A percentile compares a stretch with the other conserved stretches of the same genome.
These are phyloP conservation scores for Saccharum spontaneum DNA, from an alignment of 176 grass and related monocot genomes.

Conservation along the genomic window DNA sequence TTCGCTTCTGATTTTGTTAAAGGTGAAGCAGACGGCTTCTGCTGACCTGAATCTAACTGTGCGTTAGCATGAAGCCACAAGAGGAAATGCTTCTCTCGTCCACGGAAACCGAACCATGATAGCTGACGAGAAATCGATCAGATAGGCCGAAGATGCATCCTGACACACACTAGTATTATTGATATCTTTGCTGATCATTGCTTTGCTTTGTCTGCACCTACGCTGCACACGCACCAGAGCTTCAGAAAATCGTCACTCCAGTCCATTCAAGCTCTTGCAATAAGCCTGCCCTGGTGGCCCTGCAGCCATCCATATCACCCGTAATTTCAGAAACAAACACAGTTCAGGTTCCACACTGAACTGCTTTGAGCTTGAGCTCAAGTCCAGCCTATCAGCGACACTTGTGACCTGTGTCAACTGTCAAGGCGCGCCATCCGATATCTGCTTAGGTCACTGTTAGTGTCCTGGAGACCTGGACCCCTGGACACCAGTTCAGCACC, in stretches of 20 bases:
- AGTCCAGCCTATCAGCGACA: not conserved
- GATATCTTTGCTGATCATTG: constrained; percentile 12
- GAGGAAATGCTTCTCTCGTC: not conserved
- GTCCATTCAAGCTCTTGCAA: not conserved
- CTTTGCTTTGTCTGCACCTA: constrained; percentile 8
- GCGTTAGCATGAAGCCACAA: constrained; percentile 18
- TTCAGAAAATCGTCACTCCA: not conserved
- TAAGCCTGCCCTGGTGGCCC: not conserved
- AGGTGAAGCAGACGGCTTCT: constrained; percentile 23
- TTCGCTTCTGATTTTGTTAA: not conserved
- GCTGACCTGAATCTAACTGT: not conserved
- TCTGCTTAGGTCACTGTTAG: not conserved
- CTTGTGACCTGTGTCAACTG: not conserved
- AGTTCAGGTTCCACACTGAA: not conserved
- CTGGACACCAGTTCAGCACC: not conserved
- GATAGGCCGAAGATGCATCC: constrained; percentile 20
- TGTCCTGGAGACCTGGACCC: not conserved
- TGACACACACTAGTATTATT: not conserved
- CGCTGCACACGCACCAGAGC: not conserved
- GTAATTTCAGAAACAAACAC: not conserved
- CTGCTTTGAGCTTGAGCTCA: not conserved
- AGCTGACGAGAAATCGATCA: constrained; percentile 24
- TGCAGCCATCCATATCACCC: not conserved
- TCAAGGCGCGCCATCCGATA: not conserved
- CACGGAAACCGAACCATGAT: constrained; percentile 5